Percentiles rank a stretch among this genome's conserved stretches.
Evolutionary conservation across 2,329 filamentous ascomycete species (phyloP).

Genomic region (Alternaria tenuissima): DNA sequence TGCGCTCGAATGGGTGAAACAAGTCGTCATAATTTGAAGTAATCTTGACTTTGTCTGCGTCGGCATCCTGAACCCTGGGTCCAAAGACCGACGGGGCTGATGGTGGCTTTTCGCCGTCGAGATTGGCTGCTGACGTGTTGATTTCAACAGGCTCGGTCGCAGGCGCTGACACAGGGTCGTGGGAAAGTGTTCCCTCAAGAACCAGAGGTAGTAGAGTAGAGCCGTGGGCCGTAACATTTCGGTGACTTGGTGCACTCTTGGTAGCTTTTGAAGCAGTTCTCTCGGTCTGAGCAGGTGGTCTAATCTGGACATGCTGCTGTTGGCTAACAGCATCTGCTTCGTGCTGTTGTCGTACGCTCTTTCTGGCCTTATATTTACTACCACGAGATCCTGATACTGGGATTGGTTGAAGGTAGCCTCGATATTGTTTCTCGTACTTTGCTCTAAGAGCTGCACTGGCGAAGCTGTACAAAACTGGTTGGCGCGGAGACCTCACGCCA

Average conservation of each 20-base stretch:
- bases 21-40: not conserved
- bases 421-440: conserved; percentile 6
- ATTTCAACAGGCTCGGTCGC: not conserved
- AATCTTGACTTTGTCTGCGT: not conserved
- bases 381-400: not conserved
- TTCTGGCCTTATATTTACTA: not conserved
- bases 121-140: not conserved
- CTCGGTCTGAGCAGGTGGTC: not conserved
- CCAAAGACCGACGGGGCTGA: not conserved
- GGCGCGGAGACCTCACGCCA: conserved; percentile 1
- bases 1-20: conserved; percentile 15
- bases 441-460: conserved; percentile 7
- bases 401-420: not conserved
- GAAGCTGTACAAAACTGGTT: conserved; percentile 12
- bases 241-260: not conserved
- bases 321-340: not conserved
- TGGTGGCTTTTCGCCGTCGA: not conserved
- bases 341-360: not conserved
- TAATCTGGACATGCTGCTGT: not conserved
- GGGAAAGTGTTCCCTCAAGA: not conserved
- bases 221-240: not conserved
- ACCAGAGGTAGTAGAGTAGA: not conserved
- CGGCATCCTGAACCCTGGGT: not conserved
- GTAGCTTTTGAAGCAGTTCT: not conserved
- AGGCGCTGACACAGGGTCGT: not conserved